phyloP scores from a whole-genome alignment of 139 green algal genomes.

The Medakamo hakoo region DNA sequence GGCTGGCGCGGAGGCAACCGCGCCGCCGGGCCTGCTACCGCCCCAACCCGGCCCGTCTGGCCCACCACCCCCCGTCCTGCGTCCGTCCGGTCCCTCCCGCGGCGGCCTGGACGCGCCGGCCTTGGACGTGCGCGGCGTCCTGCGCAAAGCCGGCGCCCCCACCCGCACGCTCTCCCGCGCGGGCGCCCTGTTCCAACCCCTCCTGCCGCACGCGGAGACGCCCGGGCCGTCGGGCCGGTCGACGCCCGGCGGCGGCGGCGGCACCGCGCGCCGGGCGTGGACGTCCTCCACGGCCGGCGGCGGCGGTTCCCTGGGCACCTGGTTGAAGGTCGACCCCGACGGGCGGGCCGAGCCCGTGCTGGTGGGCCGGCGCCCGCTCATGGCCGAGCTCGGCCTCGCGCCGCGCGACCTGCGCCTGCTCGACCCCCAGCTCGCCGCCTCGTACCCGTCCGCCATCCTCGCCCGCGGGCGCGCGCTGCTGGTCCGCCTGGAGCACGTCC shows the following conservation, averaged over 20 bases:
- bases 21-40: too few species aligned
- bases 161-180: too few species aligned
- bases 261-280: too few species aligned
- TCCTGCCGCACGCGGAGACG: too few species aligned
- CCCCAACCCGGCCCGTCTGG: too few species aligned
- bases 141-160: background rate
- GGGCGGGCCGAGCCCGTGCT: background rate
- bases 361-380: background rate
- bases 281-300: too few species aligned
- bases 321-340: background rate
- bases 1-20: too few species aligned
- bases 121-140: background rate
- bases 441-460: slow-evolving; percentile 31
- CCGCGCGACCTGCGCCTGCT: slow-evolving; percentile 10
- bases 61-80: too few species aligned
- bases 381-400: background rate
- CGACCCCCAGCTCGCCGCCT: slow-evolving; percentile 21
- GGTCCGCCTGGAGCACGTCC: slow-evolving; percentile 27
- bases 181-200: background rate
- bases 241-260: too few species aligned
- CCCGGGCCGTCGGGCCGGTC: background rate
- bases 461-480: slow-evolving; percentile 20
- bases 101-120: background rate
- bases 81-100: too few species aligned
- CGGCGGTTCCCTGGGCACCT: background rate